A percentile compares a stretch with the other conserved stretches of the same genome.
Evolutionary conservation across 441 rosid genomes (phyloP).

Genomic region (Jatropha podagrica): DNA sequence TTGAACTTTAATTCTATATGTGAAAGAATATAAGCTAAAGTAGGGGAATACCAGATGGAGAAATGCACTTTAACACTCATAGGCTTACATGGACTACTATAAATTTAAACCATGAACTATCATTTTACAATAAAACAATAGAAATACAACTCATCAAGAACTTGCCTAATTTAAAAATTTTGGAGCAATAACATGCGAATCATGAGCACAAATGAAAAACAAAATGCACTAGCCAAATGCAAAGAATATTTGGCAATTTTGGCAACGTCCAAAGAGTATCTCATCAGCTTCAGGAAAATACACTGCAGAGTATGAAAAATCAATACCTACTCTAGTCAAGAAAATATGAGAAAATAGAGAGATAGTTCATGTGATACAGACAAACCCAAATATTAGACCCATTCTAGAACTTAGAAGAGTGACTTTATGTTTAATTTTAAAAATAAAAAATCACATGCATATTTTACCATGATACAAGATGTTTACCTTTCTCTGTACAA

Average conservation of each 20-base stretch:
- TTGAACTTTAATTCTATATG: not conserved
- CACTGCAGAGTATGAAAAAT: not conserved
- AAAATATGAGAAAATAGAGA: not conserved
- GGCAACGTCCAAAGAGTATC: not conserved
- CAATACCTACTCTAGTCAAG: not conserved
- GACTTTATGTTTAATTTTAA: not conserved
- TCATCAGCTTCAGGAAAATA: not conserved
- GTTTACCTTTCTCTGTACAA: slow-evolving; percentile 61
- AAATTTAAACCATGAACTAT: not conserved
- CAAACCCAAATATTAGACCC: not conserved
- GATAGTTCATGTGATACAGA: not conserved
- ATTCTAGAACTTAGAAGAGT: not conserved
- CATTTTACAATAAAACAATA: not conserved
- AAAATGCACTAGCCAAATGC: not conserved
- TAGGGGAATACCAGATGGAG: not conserved
- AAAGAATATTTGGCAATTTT: not conserved
- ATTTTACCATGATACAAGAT: not conserved
- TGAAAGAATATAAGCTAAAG: not conserved
- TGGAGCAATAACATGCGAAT: not conserved
- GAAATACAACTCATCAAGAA: not conserved
- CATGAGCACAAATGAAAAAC: slow-evolving; percentile 1
- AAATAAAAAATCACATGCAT: not conserved
- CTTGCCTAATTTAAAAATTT: not conserved
- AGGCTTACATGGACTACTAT: not conserved
- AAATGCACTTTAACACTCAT: not conserved